Evolutionary conservation across 176 grass and related monocot species (phyloP), one percentile per base, ranked within the genome.

Genomic region (Carex kokanica): DNA sequence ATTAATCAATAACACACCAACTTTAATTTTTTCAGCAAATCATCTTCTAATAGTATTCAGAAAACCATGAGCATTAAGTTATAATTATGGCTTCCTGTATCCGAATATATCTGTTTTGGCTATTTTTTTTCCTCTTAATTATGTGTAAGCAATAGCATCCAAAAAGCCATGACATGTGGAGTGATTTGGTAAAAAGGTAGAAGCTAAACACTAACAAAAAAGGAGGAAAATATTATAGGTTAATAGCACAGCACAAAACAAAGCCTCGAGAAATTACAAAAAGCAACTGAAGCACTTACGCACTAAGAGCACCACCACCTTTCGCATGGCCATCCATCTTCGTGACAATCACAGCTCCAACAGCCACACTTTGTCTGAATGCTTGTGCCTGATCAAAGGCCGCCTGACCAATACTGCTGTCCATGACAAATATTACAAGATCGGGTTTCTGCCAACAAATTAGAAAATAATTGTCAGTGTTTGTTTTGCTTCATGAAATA

Each of bases 361-460:
- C 92, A 20, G 92, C 86, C 83, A 91, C 92, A 87, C 95, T 98
- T 88, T 95, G 89, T 87, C 85, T 98, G 74, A 98, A 98, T 83
- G 95, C 95, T 87, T 98, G 95, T 78, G 92, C 95, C 81, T 98
- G 92, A 93, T 94, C 92, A 91, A 98, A 95, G 81, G 95, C 91
- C 84, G 95, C 95, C 86, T 95, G 95, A 78, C 95, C 95, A 54
- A 98, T 98, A 87, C 95, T 98, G 57, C 95, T 91, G 68, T 98
- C 95, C 95, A 98, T 98, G 59, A 98, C 95, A 91, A 98, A 98
- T 86, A 98, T 91, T 32, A 98, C 90, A 55, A 94, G 80, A 85
- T 98, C 92, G 79, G 92, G 92, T 91, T 95, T 98, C 95, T 98
- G 87, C 84, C 87, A 18, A 56, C 63, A 88, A 87, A 25, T 78